These are phyloP conservation scores for Davidsoniella neocaledoniae DNA, from an alignment of 2,329 filamentous ascomycete species.

Conservation along the genomic window DNA sequence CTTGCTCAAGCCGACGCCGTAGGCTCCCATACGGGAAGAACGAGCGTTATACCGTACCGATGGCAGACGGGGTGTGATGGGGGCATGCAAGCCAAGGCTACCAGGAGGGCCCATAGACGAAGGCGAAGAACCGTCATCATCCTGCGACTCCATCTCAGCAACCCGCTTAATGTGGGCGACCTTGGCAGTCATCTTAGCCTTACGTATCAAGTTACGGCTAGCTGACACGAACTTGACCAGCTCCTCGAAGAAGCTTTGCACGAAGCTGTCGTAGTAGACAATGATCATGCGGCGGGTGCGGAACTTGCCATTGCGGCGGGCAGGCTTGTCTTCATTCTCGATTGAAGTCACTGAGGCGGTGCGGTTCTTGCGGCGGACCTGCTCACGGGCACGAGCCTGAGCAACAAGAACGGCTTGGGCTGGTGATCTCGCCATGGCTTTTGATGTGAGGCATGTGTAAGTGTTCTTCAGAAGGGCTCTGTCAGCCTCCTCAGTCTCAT, in stretches of 20 bases:
- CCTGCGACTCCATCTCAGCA: conserved; percentile 40
- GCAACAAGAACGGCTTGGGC: conserved; percentile 29
- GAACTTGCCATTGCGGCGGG: conserved; percentile 30
- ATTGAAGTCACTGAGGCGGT: conserved; percentile 35
- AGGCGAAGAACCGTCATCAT: conserved; percentile 16
- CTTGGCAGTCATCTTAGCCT: conserved; percentile 69
- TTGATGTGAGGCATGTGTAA: conserved; percentile 13
- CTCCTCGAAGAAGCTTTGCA: conserved; percentile 68
- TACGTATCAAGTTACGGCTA: conserved; percentile 69
- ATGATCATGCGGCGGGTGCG: conserved; percentile 61
- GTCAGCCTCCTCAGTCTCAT: conserved; percentile 3
- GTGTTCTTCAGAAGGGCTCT: background rate
- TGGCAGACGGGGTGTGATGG: conserved; percentile 18
- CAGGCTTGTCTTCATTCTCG: conserved; percentile 24
- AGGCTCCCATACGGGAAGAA: conserved; percentile 6
- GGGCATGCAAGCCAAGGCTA: conserved; percentile 5
- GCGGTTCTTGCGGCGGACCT: conserved; percentile 32
- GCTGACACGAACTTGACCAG: conserved; percentile 68
- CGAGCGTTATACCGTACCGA: conserved; percentile 25
- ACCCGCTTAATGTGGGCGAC: conserved; percentile 48
- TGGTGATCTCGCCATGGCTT: conserved; percentile 25
- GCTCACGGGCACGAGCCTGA: conserved; percentile 29
- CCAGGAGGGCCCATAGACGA: conserved; percentile 12
- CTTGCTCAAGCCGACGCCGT: conserved; percentile 15
- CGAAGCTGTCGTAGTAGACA: conserved; percentile 82